Conservation (phyloP, 1,139 yeast genomes). For the Taphrina populina region DNA sequence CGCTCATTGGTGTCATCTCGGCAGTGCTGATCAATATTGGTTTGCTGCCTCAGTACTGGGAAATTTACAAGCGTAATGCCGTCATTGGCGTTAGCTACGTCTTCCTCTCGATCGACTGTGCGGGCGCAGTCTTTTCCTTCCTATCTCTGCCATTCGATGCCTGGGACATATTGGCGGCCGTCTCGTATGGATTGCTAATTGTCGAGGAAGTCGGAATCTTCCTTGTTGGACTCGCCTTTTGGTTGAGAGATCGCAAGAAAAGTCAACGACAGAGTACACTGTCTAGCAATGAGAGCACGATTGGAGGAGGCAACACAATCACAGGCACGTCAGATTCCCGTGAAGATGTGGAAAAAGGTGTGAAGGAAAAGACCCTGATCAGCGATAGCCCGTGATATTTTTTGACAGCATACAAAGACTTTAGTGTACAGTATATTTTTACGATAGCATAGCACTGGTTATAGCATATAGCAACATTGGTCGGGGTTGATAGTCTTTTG, state of each 20-base stretch:
- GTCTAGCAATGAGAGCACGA: too few relatives aligned
- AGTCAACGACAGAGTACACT: too few relatives aligned
- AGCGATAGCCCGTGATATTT: too few relatives aligned
- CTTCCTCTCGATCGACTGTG: conserved; percentile 72
- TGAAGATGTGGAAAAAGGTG: too few relatives aligned
- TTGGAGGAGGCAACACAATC: too few relatives aligned
- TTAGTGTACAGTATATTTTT: too few relatives aligned
- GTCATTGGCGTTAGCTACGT: conserved; percentile 85
- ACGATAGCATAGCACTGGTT: too few relatives aligned
- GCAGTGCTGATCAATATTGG: conserved; percentile 74
- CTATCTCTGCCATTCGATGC: conserved; percentile 50
- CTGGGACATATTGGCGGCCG: conserved; percentile 74
- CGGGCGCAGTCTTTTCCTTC: conserved; percentile 76
- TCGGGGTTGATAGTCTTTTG: not conserved
- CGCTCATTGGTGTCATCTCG: conserved; percentile 76
- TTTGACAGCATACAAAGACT: too few relatives aligned
- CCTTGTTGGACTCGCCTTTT: conserved; percentile 51
- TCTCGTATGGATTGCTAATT: conserved; percentile 69
- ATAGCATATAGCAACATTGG: not conserved
- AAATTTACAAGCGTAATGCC: conserved; percentile 70
- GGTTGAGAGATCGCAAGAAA: conserved; percentile 27
- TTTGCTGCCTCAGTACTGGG: conserved; percentile 83
- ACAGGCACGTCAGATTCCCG: too few relatives aligned
- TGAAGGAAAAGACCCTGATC: too few relatives aligned
- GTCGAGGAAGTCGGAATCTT: conserved; percentile 76